Evolutionary conservation across 495 filamentous ascomycete genomes (phyloP).

Genomic region (Chaetomium cochliodes): DNA sequence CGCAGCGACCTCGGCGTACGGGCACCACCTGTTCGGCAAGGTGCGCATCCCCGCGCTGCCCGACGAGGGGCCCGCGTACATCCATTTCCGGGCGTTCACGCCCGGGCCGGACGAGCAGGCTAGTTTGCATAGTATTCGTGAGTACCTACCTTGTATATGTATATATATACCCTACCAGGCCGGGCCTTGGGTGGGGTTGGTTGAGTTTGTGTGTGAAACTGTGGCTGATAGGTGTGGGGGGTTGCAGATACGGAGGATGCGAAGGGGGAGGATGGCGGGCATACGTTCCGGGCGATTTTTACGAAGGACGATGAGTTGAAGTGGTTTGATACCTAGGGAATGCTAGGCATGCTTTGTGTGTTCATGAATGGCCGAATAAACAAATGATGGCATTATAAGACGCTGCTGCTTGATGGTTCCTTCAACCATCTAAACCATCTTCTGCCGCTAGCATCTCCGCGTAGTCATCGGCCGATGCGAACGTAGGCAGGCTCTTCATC

Average conservation of each 20-base stretch:
- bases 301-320: constrained; percentile 52
- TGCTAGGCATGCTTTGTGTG: not conserved
- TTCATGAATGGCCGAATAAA: not conserved
- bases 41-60: constrained; percentile 49
- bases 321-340: constrained; percentile 55
- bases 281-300: constrained; percentile 53
- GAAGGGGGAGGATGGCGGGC: constrained; percentile 46
- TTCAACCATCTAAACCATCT: constrained; percentile 47
- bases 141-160: too few species aligned
- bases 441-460: constrained; percentile 78
- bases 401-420: not conserved
- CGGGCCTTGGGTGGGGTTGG: too few species aligned
- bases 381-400: not conserved
- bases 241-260: constrained; percentile 25
- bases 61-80: constrained; percentile 43
- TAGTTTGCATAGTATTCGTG: constrained; percentile 52
- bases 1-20: constrained; percentile 53
- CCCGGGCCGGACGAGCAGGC: constrained; percentile 46
- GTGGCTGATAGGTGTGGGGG: too few species aligned
- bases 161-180: too few species aligned
- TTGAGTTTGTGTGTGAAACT: too few species aligned
- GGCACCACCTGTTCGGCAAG: constrained; percentile 58
- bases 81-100: constrained; percentile 54
- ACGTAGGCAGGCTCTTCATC: constrained; percentile 83
- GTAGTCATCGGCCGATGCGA: constrained; percentile 92